A percentile compares a stretch with the other conserved stretches of the same genome.
These are phyloP conservation scores for Didymella arachidicola DNA, from an alignment of 2,329 filamentous ascomycete genomes.

Conservation along the genomic window DNA sequence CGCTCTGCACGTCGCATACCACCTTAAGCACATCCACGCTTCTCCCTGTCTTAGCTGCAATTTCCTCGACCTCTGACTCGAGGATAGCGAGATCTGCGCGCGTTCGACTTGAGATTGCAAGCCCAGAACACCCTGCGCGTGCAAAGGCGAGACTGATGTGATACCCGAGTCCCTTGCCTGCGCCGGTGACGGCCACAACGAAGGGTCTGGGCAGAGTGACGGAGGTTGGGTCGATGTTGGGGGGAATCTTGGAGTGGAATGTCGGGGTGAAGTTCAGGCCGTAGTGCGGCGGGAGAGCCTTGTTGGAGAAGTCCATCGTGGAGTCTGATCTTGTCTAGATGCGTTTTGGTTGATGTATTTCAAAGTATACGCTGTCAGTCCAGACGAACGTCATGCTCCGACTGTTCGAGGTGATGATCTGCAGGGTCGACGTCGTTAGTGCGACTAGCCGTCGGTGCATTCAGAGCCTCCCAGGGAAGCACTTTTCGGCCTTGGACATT, in stretches of 20 bases:
- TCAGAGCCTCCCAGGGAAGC: neutral
- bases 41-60: conserved; percentile 4
- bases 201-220: conserved; percentile 29
- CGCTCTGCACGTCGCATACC: conserved; percentile 24
- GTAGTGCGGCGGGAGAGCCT: neutral
- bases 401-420: neutral
- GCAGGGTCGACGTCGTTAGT: conserved; percentile 7
- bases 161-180: conserved; percentile 62
- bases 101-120: conserved; percentile 56
- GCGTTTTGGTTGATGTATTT: no score
- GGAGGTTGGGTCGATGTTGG: conserved; percentile 56
- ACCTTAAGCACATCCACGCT: conserved; percentile 41
- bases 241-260: conserved; percentile 60
- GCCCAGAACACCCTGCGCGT: conserved; percentile 60
- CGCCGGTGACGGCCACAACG: conserved; percentile 62
- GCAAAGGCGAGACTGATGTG: conserved; percentile 62
- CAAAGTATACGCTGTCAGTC: no score
- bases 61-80: conserved; percentile 9
- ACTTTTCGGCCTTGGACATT: neutral
- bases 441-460: conserved; percentile 3
- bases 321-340: no score
- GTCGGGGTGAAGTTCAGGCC: conserved; percentile 24
- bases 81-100: conserved; percentile 24
- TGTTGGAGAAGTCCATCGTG: neutral
- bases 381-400: no score